These are phyloP conservation scores for Solanum rostratum DNA, from an alignment of 257 asterid species.

Conservation along the genomic window DNA sequence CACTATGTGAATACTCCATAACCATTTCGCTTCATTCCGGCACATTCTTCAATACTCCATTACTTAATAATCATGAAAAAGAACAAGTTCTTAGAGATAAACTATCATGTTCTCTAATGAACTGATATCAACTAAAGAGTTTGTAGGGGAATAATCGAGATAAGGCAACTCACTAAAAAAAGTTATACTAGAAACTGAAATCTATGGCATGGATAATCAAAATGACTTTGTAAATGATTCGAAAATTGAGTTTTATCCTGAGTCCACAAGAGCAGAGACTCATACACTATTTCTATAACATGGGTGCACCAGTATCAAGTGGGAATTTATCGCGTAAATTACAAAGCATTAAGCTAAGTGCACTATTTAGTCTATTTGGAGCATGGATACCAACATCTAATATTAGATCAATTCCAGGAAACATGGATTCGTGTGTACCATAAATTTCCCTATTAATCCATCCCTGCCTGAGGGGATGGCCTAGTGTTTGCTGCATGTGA, in stretches of 20 bases:
- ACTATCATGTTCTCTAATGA: neutral
- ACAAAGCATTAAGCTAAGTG: accelerated
- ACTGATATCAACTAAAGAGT: neutral
- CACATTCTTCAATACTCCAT: neutral
- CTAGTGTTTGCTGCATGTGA: neutral
- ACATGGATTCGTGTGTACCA: neutral
- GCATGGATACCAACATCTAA: neutral
- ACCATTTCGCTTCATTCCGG: neutral
- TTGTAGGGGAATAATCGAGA: neutral
- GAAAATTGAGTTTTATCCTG: neutral
- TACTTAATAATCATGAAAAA: neutral
- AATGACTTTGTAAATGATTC: neutral
- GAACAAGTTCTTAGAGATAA: neutral
- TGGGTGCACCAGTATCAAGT: neutral
- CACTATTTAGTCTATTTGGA: neutral
- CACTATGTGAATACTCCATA: neutral
- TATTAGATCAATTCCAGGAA: neutral
- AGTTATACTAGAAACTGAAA: neutral
- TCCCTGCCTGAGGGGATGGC: neutral
- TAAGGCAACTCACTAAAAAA: neutral
- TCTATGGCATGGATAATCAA: neutral
- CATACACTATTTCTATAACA: neutral
- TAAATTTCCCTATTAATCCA: neutral
- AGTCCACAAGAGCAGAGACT: neutral
- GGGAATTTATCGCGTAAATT: neutral